phyloP scores from a whole-genome alignment of 345 rosid species.

The Heritiera littoralis region DNA sequence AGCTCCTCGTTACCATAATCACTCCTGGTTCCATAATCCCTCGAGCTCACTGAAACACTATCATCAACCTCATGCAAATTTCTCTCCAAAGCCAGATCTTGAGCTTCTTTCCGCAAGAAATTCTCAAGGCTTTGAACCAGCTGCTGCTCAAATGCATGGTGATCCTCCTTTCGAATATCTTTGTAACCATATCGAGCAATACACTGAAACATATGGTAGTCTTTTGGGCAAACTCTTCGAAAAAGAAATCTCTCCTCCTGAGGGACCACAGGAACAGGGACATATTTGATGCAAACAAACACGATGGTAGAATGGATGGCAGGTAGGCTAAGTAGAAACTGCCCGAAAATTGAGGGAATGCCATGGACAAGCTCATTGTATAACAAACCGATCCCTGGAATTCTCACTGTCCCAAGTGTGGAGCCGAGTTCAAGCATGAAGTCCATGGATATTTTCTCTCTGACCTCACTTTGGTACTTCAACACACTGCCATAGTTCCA shows the following conservation, averaged over 20 bases:
- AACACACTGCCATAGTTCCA: slow-evolving; percentile 97
- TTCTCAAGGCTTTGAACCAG: slow-evolving; percentile 77
- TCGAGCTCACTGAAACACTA: slow-evolving; percentile 39
- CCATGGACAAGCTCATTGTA: slow-evolving; percentile 94
- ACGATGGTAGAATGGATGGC: slow-evolving; percentile 88
- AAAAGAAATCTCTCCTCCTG: slow-evolving; percentile 89
- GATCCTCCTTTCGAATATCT: slow-evolving; percentile 85
- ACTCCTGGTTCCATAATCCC: slow-evolving; percentile 25
- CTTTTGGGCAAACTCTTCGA: slow-evolving; percentile 85
- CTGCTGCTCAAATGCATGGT: slow-evolving; percentile 76
- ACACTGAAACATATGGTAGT: slow-evolving; percentile 91
- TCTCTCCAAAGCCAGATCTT: slow-evolving; percentile 76
- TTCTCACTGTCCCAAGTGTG: slow-evolving; percentile 76
- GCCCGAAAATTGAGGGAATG: slow-evolving; percentile 83
- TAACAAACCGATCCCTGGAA: slow-evolving; percentile 83
- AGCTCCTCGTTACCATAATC: slow-evolving; percentile 50
- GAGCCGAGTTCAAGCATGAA: slow-evolving; percentile 85
- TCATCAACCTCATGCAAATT: slow-evolving; percentile 49
- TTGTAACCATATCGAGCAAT: slow-evolving; percentile 92
- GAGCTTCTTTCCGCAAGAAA: slow-evolving; percentile 76
- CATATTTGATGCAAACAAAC: slow-evolving; percentile 92
- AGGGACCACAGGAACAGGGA: slow-evolving; percentile 89
- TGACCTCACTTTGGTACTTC: slow-evolving; percentile 89
- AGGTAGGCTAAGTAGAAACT: slow-evolving; percentile 81
- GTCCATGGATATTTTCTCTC: slow-evolving; percentile 88